phyloP scores from a whole-genome alignment of 192 early-diverging fungal genomes.

The Lobosporangium transversale region DNA sequence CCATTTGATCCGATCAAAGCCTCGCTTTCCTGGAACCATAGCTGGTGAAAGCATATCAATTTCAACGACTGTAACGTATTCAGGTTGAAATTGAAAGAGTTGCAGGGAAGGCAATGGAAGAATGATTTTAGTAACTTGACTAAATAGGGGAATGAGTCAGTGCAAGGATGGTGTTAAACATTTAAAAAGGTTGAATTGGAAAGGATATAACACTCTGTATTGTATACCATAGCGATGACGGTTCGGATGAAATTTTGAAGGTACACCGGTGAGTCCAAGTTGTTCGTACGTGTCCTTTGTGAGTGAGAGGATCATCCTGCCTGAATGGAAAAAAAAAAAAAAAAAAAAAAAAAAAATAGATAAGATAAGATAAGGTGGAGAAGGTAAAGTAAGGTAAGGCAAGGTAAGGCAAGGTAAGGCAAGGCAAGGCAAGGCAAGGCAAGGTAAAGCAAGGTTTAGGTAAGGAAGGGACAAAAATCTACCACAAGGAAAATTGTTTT shows the following conservation, averaged over 20 bases:
- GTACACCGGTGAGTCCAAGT: slow-evolving; percentile 49
- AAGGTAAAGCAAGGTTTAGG: background rate
- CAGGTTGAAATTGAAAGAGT: no score
- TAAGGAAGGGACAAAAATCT: no score
- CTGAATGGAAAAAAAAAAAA: slow-evolving; percentile 23
- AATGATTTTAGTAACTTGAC: background rate
- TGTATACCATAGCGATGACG: slow-evolving; percentile 56
- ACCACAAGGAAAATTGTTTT: no score
- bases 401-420: no score
- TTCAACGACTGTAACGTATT: slow-evolving; percentile 55
- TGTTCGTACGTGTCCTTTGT: slow-evolving; percentile 59
- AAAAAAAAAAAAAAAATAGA: no score
- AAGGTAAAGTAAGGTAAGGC: no score
- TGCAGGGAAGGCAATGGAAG: background rate
- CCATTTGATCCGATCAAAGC: slow-evolving; percentile 59
- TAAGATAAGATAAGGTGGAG: no score
- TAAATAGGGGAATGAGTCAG: background rate
- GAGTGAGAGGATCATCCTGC: slow-evolving; percentile 52
- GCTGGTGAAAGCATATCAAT: slow-evolving; percentile 42
- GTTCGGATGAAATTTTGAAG: slow-evolving; percentile 44
- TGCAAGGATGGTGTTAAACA: background rate
- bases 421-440: no score
- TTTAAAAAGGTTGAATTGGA: slow-evolving; percentile 6
- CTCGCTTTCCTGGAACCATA: slow-evolving; percentile 56
- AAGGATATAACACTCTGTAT: no score